A percentile compares a stretch with the other conserved stretches of the same genome.
Conservation (phyloP, 2,329 filamentous ascomycete genomes). For the Aspergillus brasiliensis region DNA sequence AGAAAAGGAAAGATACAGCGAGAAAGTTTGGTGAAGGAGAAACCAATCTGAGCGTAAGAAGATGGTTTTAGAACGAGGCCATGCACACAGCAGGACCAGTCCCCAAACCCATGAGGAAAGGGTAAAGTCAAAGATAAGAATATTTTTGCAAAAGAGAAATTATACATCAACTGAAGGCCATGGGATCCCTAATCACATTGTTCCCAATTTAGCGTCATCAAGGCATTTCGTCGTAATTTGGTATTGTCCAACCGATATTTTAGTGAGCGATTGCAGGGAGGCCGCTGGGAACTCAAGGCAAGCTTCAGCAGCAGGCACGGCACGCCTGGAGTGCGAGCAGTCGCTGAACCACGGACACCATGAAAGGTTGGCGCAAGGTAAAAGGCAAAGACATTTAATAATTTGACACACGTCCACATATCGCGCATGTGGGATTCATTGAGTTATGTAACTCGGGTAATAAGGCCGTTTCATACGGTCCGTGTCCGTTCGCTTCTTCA, state of each 20-base stretch:
- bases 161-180: neutral
- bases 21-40: constrained; percentile 14
- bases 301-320: neutral
- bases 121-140: neutral
- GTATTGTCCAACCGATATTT: neutral
- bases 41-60: neutral
- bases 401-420: neutral
- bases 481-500: constrained; percentile 51
- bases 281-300: neutral
- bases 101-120: neutral
- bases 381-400: neutral
- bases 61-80: too few relatives aligned
- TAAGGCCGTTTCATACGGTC: constrained; percentile 39
- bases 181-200: neutral
- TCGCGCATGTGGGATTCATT: constrained; percentile 20
- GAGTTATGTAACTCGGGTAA: constrained; percentile 34
- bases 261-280: neutral
- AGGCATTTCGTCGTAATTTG: constrained; percentile 18
- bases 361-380: neutral
- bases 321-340: neutral
- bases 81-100: neutral
- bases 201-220: constrained; percentile 12
- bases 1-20: constrained; percentile 1
- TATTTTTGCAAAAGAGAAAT: neutral
- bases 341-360: neutral